phyloP scores from a whole-genome alignment of 2,329 filamentous ascomycete genomes.

The Phialophora expanda region DNA sequence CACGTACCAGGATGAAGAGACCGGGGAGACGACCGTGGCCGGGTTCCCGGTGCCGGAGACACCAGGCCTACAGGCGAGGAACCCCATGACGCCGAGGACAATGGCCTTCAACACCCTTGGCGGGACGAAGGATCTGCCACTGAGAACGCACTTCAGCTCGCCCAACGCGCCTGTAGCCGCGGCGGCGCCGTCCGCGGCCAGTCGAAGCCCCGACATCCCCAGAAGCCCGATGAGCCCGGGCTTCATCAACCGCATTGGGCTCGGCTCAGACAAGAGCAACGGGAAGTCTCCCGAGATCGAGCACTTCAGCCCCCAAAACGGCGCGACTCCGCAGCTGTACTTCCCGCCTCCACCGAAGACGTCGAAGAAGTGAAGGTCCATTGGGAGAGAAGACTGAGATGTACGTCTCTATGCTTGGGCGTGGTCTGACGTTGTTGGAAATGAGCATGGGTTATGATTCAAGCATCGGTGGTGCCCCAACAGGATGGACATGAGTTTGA shows the following conservation, averaged over 20 bases:
- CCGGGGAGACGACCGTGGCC: conserved; percentile 39
- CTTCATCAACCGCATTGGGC: conserved; percentile 38
- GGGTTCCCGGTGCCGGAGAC: conserved; percentile 43
- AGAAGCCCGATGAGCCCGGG: conserved; percentile 37
- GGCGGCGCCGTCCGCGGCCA: conserved; percentile 32
- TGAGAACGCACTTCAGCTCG: conserved; percentile 45
- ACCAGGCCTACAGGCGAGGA: conserved; percentile 41
- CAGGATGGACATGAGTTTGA: background rate
- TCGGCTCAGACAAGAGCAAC: conserved; percentile 32
- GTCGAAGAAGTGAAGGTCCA: conserved; percentile 29
- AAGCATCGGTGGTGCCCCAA: background rate
- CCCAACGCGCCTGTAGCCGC: conserved; percentile 33
- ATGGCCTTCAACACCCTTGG: conserved; percentile 50
- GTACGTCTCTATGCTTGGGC: background rate
- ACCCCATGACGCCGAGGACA: conserved; percentile 50
- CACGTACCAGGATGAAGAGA: conserved; percentile 42
- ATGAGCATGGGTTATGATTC: background rate
- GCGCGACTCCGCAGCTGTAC: conserved; percentile 31
- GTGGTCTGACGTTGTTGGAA: background rate
- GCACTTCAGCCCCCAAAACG: conserved; percentile 25
- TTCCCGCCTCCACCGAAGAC: conserved; percentile 36
- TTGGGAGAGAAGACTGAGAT: background rate
- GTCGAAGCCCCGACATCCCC: conserved; percentile 36
- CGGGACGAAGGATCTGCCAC: conserved; percentile 48
- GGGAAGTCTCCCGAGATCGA: conserved; percentile 25